Evolutionary conservation across 2,329 filamentous ascomycete species (phyloP).

Genomic region (Talaromyces pinophilus): DNA sequence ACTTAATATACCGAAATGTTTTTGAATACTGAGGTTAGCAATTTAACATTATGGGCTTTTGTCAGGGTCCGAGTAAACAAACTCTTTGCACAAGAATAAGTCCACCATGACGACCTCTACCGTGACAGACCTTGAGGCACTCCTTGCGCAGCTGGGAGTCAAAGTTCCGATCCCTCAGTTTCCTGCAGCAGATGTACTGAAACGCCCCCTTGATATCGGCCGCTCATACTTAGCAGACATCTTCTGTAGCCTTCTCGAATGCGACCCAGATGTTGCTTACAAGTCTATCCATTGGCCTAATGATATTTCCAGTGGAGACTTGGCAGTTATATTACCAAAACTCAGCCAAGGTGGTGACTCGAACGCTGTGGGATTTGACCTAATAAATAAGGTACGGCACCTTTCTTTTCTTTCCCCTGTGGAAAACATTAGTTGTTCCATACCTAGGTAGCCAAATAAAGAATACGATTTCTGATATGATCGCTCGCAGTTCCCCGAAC

Average conservation of each 20-base stretch:
- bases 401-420: neutral
- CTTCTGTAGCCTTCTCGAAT: constrained; percentile 6
- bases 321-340: constrained; percentile 3
- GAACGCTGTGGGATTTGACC: neutral
- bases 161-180: neutral
- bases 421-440: neutral
- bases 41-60: neutral
- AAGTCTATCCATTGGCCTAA: neutral
- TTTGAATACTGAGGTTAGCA: neutral
- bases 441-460: neutral
- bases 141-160: neutral
- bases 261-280: neutral
- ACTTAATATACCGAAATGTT: neutral
- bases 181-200: neutral
- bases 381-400: neutral
- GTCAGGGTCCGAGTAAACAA: neutral
- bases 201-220: neutral
- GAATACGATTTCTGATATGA: neutral
- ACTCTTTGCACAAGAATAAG: neutral
- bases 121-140: neutral
- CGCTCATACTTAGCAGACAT: constrained; percentile 7
- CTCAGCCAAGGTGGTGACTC: neutral
- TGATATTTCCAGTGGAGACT: neutral
- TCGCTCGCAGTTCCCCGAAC: neutral
- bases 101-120: neutral